Evolutionary conservation across 2,329 filamentous ascomycete genomes (phyloP), one percentile per base, ranked within the genome.

Genomic region (Phymatotrichopsis omnivora): DNA sequence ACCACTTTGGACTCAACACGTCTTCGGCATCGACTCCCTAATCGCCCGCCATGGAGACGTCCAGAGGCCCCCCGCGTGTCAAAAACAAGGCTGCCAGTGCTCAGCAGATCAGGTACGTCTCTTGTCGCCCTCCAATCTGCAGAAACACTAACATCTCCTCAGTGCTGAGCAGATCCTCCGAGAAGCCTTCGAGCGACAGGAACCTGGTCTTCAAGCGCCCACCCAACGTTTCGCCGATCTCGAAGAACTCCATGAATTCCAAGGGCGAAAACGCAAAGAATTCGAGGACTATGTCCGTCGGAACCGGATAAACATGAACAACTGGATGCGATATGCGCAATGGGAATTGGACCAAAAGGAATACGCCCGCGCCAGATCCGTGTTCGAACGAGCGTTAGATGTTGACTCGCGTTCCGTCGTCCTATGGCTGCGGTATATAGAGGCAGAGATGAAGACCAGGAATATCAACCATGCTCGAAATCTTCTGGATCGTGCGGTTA

Each of bases 271-370:
- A 68, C 75, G 91, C 57, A 91, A 87, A 65, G 91, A 94, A 61
- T 98, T 94, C 58, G 91, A 98, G 67, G 85, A 94, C 69, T 96
- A 96, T 80, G 85, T 96, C 50, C 80, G 86, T 54, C 82, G 91
- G 54, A 96, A 96, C 62, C 71, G 89, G 60, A 74, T 95, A 62
- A 94, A 93, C 61, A 86, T 96, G 74, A 93, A 93, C 71, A 96
- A 96, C 66, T 98, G 91, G 91, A 85, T 91, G 74, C 83, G 87
- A 60, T 98, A 98, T 71, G 89, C 91, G 45, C 77, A 84, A 58
- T 98, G 87, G 85, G 91, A 98, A 68, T 73, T 96, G 50, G 89
- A 98, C 63, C 91, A 98, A 67, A 96, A 96, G 66, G 91, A 98
- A 68, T 95, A 85, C 65, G 79, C 82, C 43, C 82, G 91, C 44